Base-by-base conservation (phyloP, 1,284 basidiomycete species). In the Fistulinella cinereoalba region DNA sequence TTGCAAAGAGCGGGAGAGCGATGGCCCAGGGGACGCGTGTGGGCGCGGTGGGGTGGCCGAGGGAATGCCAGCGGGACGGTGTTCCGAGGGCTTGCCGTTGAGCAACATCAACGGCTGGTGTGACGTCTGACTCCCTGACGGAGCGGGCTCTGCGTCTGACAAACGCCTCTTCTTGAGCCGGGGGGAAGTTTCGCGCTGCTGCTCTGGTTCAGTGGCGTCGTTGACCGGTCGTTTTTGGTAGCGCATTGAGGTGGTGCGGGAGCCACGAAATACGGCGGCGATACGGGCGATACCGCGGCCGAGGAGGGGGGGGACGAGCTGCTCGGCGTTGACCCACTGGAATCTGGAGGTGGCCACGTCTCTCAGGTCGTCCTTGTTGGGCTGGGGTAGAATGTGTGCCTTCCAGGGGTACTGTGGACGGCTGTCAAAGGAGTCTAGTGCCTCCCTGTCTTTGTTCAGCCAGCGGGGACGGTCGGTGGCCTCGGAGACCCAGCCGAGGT, bases 401-500 rank as follows among this genome's bases (percentile, higher is more conserved):
- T 42, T 60, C 63, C 63, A 65, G 6, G 63, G 66, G 37, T 65
- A 65, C 8, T 43, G 48, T 3, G 59, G 55, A 3, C 54, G 55
- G 16, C 55, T 50, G 46, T 73, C 70, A 53, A 73, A 73, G 19
- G 56, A 62, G 13, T 62, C 47, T 32, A 80, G 54, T 7, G 65
- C 68, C 29, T 71, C 66, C 52, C 68, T 64, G 47, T 82, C 79
- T 47, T 69, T 70, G 12, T 55, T 46, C 15, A 60, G 52, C 57
- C 75, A 75, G 25, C 75, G 62, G 28, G 51, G 53, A 22, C 65
- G 46, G 8, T 74, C 70, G 39, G 76, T 74, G 31, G 64, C 64
- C 43, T 62, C 53, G 9, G 67, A 68, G 12, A 82, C 62, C 75
- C 78, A 81, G 12, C 71, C 69, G 10, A 75, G 56, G 33, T 72